Conservation (phyloP, 2,329 filamentous ascomycete species). For the Fusarium multiceps region DNA sequence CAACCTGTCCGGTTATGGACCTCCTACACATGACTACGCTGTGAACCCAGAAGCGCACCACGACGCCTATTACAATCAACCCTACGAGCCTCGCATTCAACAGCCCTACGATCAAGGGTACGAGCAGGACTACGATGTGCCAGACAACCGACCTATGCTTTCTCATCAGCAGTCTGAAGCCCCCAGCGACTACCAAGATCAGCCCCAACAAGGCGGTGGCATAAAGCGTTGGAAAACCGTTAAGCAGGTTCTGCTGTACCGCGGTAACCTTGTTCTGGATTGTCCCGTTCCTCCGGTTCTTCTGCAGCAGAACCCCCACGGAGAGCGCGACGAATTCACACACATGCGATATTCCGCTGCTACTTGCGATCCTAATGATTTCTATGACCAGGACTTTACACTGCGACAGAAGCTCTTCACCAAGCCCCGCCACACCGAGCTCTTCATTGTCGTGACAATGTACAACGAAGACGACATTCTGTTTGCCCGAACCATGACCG, state of each 20-base stretch:
- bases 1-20: conserved; percentile 61
- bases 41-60: conserved; percentile 82
- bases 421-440: conserved; percentile 90
- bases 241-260: conserved; percentile 96
- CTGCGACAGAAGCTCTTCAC: conserved; percentile 91
- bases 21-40: conserved; percentile 70
- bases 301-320: conserved; percentile 88
- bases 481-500: conserved; percentile 94
- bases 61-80: conserved; percentile 30
- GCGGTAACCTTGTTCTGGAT: conserved; percentile 95
- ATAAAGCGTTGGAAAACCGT: conserved; percentile 97
- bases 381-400: conserved; percentile 90
- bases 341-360: conserved; percentile 95
- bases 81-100: conserved; percentile 23
- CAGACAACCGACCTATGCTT: conserved; percentile 82
- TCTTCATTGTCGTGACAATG: conserved; percentile 98
- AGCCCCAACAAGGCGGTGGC: conserved; percentile 54
- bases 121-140: conserved; percentile 74
- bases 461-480: conserved; percentile 99
- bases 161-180: conserved; percentile 65
- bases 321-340: conserved; percentile 90
- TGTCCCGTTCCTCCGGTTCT: conserved; percentile 93
- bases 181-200: conserved; percentile 59
- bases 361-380: conserved; percentile 91
- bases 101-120: conserved; percentile 80